Evolutionary conservation across 257 asterid genomes (phyloP).

Genomic region (Leonotis leonurus): DNA sequence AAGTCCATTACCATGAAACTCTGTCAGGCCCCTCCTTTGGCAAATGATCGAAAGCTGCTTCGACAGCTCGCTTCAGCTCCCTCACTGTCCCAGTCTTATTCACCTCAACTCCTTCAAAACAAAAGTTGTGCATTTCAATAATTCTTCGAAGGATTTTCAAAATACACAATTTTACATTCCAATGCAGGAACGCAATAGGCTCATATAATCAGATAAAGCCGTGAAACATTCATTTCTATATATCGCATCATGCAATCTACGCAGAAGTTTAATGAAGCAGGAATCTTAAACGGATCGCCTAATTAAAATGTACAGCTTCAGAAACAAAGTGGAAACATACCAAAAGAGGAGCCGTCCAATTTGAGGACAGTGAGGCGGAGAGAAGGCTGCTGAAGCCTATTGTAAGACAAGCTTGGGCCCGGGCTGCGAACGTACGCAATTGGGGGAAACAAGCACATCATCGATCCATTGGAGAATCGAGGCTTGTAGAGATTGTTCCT

Average conservation of each 20-base stretch:
- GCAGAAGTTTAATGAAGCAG: neutral
- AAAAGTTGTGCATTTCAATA: neutral
- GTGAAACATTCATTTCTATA: neutral
- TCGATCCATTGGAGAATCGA: slow-evolving; percentile 33
- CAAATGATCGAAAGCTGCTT: slow-evolving; percentile 61
- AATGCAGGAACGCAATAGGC: neutral
- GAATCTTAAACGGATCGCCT: neutral
- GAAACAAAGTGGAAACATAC: slow-evolving; percentile 23
- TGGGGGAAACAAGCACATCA: slow-evolving; percentile 28
- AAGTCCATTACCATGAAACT: slow-evolving; percentile 66
- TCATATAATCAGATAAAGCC: neutral
- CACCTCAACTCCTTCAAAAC: slow-evolving; percentile 56
- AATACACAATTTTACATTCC: no score
- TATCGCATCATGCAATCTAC: neutral
- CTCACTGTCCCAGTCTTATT: slow-evolving; percentile 52
- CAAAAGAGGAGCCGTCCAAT: slow-evolving; percentile 75
- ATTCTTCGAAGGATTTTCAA: neutral
- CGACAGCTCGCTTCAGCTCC: slow-evolving; percentile 74
- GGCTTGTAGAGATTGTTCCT: slow-evolving; percentile 24
- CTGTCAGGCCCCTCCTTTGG: slow-evolving; percentile 54
- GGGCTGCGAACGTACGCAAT: slow-evolving; percentile 8
- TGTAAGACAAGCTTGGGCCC: slow-evolving; percentile 35
- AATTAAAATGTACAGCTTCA: no score
- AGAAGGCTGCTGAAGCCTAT: slow-evolving; percentile 48
- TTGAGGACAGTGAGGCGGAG: slow-evolving; percentile 56